Conservation (phyloP, 1,139 yeast species). For the Meyerozyma smithsonii region DNA sequence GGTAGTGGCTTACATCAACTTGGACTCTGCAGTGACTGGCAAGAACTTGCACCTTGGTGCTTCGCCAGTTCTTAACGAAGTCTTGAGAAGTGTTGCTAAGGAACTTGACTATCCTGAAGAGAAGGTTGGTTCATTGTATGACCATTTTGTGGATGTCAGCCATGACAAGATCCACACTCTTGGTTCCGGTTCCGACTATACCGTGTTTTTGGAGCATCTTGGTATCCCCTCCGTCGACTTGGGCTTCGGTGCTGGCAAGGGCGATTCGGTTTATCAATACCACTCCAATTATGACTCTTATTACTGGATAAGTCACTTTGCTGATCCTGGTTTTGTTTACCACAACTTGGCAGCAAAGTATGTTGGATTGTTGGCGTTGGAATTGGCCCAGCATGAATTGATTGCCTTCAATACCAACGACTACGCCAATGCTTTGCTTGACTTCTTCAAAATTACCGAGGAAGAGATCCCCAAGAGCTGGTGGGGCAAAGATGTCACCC, state of each 20-base stretch:
- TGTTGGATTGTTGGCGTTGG: constrained; percentile 44
- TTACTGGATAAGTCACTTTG: constrained; percentile 58
- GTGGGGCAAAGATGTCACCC: constrained; percentile 9
- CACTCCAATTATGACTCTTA: constrained; percentile 67
- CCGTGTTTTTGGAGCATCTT: constrained; percentile 44
- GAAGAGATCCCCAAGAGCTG: constrained; percentile 12
- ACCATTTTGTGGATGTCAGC: constrained; percentile 46
- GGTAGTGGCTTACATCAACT: constrained; percentile 42
- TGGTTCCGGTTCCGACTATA: constrained; percentile 46
- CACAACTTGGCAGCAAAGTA: constrained; percentile 53
- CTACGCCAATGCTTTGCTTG: constrained; percentile 34
- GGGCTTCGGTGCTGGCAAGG: constrained; percentile 26
- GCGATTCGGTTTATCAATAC: constrained; percentile 57
- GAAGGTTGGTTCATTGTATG: constrained; percentile 44
- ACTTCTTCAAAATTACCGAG: constrained; percentile 16
- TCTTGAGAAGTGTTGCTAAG: constrained; percentile 30
- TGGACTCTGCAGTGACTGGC: constrained; percentile 39
- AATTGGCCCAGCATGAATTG: constrained; percentile 43
- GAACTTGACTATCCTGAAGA: constrained; percentile 45
- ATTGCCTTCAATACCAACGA: constrained; percentile 35
- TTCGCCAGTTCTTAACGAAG: constrained; percentile 34
- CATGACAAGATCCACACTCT: constrained; percentile 32
- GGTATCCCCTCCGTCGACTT: constrained; percentile 42
- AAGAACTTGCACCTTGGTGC: constrained; percentile 28
- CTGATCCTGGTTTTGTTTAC: constrained; percentile 52